These are phyloP conservation scores for Chaetomiaceae sp. DNA, from an alignment of 2,329 filamentous ascomycete species.

Conservation along the genomic window DNA sequence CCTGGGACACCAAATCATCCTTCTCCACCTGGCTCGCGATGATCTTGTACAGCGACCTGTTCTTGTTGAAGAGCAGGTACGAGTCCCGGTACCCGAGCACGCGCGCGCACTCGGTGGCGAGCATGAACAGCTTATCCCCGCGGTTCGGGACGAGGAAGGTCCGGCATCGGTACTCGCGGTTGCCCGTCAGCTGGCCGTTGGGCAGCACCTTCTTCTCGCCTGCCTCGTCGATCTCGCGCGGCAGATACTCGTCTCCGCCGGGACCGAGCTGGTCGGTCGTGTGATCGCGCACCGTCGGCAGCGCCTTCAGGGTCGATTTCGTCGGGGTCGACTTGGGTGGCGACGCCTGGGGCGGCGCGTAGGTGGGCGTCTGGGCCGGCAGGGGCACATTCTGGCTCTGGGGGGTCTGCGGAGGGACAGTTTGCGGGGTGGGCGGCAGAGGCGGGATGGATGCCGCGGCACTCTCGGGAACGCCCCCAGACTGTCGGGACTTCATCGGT, in stretches of 20 bases:
- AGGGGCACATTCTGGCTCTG: slow-evolving; percentile 46
- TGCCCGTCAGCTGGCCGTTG: slow-evolving; percentile 75
- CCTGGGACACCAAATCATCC: slow-evolving; percentile 90
- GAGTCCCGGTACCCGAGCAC: slow-evolving; percentile 93
- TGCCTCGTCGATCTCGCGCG: slow-evolving; percentile 84
- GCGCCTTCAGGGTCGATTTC: slow-evolving; percentile 81
- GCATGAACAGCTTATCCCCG: slow-evolving; percentile 94
- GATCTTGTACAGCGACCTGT: slow-evolving; percentile 93
- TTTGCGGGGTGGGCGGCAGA: slow-evolving; percentile 27
- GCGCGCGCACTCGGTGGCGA: slow-evolving; percentile 93
- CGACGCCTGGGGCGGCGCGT: slow-evolving; percentile 38
- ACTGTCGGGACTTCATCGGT: slow-evolving; percentile 53
- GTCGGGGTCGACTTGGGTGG: slow-evolving; percentile 76
- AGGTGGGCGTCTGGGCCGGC: slow-evolving; percentile 38
- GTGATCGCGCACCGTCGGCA: slow-evolving; percentile 93
- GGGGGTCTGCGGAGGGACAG: slow-evolving; percentile 36
- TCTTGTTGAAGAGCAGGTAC: slow-evolving; percentile 98
- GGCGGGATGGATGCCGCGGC: slow-evolving; percentile 46
- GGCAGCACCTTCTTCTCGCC: slow-evolving; percentile 89
- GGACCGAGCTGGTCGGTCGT: slow-evolving; percentile 90
- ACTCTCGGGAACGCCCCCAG: slow-evolving; percentile 50
- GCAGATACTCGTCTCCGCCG: slow-evolving; percentile 89
- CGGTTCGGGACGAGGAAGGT: slow-evolving; percentile 90
- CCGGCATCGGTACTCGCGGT: slow-evolving; percentile 82
- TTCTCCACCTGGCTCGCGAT: slow-evolving; percentile 95